Evolutionary conservation across 2,329 filamentous ascomycete species (phyloP).

Genomic region (Fonsecaea multimorphosa): DNA sequence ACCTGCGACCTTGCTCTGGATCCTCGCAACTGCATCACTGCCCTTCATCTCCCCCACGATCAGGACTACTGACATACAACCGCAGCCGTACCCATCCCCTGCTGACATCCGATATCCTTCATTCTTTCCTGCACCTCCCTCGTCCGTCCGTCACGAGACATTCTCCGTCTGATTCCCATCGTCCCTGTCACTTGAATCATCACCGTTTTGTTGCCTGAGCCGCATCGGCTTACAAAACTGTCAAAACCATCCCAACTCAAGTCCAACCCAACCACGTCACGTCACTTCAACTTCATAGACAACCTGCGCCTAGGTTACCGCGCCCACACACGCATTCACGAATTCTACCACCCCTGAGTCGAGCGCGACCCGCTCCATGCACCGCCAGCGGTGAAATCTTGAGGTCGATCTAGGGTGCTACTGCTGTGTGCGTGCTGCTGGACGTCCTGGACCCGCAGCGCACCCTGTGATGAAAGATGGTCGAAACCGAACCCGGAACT

Average conservation of each 20-base stretch:
- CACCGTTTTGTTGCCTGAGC: conserved; percentile 30
- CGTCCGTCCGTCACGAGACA: conserved; percentile 20
- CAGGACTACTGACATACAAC: conserved; percentile 10
- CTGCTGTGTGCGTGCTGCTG: conserved; percentile 23
- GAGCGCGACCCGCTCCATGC: conserved; percentile 32
- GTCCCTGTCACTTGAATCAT: conserved; percentile 16
- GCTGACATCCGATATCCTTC: conserved; percentile 33
- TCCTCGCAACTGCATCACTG: conserved; percentile 15
- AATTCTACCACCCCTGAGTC: background rate
- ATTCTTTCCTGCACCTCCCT: conserved; percentile 21
- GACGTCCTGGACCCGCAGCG: conserved; percentile 18
- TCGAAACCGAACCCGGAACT: conserved; percentile 90
- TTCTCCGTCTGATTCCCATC: conserved; percentile 15
- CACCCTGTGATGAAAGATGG: conserved; percentile 71
- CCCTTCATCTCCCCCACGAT: conserved; percentile 15
- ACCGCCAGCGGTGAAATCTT: conserved; percentile 20
- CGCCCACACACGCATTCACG: conserved; percentile 6
- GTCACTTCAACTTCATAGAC: conserved; percentile 10
- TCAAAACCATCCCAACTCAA: conserved; percentile 7
- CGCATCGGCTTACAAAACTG: conserved; percentile 32
- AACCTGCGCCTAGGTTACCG: conserved; percentile 18
- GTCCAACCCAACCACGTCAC: conserved; percentile 19
- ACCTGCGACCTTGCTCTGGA: conserved; percentile 5
- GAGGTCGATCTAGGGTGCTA: conserved; percentile 29
- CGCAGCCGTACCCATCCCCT: conserved; percentile 21